Base-by-base conservation (phyloP, 345 rosid species). In the Passiflora organensis region DNA sequence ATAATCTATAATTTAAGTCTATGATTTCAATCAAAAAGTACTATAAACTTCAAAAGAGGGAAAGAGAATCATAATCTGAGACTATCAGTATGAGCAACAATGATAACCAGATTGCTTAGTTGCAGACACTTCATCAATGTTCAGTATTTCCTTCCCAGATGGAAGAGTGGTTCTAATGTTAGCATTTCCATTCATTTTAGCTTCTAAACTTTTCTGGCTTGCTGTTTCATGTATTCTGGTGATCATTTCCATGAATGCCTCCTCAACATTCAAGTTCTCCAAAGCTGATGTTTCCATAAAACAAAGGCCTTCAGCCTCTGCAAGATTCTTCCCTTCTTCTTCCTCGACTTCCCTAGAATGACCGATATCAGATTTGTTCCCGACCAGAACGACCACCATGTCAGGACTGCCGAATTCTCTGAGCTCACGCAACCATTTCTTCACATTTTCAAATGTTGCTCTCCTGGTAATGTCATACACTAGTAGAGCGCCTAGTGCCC, bases 201-300 rank as follows among this genome's bases (percentile, higher is more conserved):
- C 70, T 46, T 82, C 82, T 37, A 75, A 70, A 39, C 55, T 67
- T 25, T 70, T 87, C 37, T 82, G 89, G 42, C 52, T 73, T 3
- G 76, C 73, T 41, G 68, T 67, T 21, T 74, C 71, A 46, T 83
- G 77, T 46, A 89, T 86, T 48, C 70, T 69, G 6, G 65, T 62
- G 53, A 86, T 82, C 89, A 89, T 80, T 53, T 69, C 74, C 22
- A 79, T 13, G 60, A 89, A 86, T 8, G 96, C 89, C 55, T 78
- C 87, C 34, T 86, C 87, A 0, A 89, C 95, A 39, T 87, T 87
- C 53, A 78, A 46, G 50, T 85, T 87, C 47, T 85, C 79, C 64
- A 81, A 43, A 3, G 95, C 97, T 4, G 95, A 90, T 3, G 95
- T 89, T 55, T 89, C 91, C 64, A 80, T 72, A 75, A 89, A 89